phyloP scores from a whole-genome alignment of 2,329 filamentous ascomycete genomes.

The Diaporthe humulicola region DNA sequence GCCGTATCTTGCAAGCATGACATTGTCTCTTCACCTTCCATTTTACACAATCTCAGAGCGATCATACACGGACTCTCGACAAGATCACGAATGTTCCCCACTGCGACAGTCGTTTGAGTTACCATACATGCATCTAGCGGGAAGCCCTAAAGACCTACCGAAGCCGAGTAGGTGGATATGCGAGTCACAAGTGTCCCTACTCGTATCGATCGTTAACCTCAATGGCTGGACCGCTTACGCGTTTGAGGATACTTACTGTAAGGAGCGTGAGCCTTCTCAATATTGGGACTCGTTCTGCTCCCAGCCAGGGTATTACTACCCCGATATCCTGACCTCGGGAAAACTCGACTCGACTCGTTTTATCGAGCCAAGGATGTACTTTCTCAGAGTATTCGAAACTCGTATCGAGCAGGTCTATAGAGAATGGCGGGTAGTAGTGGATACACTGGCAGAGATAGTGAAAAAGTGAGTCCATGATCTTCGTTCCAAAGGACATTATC shows the following conservation, averaged over 20 bases:
- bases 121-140: neutral
- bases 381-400: neutral
- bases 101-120: neutral
- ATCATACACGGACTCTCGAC: neutral
- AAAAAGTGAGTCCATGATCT: neutral
- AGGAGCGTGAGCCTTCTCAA: neutral
- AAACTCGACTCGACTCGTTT: neutral
- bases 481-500: neutral
- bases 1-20: neutral
- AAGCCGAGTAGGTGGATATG: neutral
- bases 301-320: neutral
- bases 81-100: neutral
- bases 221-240: conserved; percentile 8
- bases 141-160: neutral
- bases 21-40: neutral
- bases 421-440: neutral
- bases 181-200: conserved; percentile 11
- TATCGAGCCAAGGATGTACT: neutral
- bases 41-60: neutral
- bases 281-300: neutral
- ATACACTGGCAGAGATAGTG: neutral
- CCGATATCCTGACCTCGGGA: neutral
- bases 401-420: neutral
- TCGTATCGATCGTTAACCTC: neutral
- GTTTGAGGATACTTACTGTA: conserved; percentile 9